These are phyloP conservation scores for Carex parvula DNA, from an alignment of 176 grass and related monocot genomes.

Conservation along the genomic window DNA sequence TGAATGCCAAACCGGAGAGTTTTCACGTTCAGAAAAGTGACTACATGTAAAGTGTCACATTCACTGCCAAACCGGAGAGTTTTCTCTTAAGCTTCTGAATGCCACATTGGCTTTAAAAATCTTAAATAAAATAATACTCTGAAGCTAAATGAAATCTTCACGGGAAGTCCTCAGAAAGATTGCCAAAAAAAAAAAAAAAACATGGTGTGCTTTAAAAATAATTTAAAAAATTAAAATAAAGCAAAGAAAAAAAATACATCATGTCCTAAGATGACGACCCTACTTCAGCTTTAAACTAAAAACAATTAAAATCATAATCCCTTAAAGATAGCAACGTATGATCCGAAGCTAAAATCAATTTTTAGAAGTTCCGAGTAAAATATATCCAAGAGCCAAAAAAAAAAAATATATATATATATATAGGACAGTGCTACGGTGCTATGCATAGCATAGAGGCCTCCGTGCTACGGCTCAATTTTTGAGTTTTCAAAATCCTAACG, in stretches of 20 bases:
- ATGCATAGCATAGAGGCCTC: too few relatives aligned
- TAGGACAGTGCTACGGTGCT: too few relatives aligned
- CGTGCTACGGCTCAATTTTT: too few relatives aligned
- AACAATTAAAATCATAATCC: neutral
- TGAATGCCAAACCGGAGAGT: too few relatives aligned
- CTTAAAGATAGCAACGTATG: neutral
- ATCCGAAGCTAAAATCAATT: neutral
- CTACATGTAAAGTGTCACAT: too few relatives aligned
- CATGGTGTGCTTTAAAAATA: neutral
- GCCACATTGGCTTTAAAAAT: neutral
- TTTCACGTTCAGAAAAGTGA: too few relatives aligned
- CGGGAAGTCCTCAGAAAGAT: neutral
- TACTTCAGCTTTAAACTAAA: neutral
- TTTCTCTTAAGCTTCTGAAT: neutral
- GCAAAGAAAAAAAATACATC: neutral
- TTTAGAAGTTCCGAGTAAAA: neutral
- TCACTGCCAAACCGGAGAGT: too few relatives aligned
- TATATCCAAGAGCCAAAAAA: neutral
- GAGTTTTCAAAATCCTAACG: too few relatives aligned
- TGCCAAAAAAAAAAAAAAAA: neutral
- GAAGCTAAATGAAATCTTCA: neutral
- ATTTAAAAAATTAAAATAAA: neutral
- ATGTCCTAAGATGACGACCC: neutral
- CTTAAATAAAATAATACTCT: neutral
- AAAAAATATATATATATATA: neutral